Evolutionary conservation across 2,329 filamentous ascomycete species (phyloP).

Genomic region (Pseudophaeomoniella oleicola): DNA sequence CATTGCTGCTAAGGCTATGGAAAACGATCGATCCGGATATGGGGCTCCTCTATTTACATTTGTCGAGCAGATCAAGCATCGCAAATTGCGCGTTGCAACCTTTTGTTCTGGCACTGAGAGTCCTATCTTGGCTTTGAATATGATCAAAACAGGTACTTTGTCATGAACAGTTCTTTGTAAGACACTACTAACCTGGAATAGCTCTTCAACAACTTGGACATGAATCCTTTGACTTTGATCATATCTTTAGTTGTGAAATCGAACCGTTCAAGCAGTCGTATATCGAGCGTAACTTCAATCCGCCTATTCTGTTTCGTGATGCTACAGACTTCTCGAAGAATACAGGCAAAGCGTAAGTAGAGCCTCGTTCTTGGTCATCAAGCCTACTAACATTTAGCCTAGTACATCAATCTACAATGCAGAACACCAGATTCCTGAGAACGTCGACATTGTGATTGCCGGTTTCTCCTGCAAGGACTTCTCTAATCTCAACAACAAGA

Average conservation of each 20-base stretch:
- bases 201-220: constrained; percentile 19
- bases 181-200: no score
- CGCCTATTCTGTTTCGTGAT: constrained; percentile 41
- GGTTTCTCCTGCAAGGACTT: constrained; percentile 68
- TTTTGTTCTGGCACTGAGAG: constrained; percentile 70
- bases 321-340: constrained; percentile 37
- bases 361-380: no score
- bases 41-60: constrained; percentile 19
- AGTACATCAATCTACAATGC: constrained; percentile 1
- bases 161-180: no score
- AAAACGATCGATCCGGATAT: constrained; percentile 17
- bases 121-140: constrained; percentile 50
- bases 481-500: constrained; percentile 47
- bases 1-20: constrained; percentile 19
- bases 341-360: constrained; percentile 34
- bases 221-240: constrained; percentile 30
- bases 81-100: constrained; percentile 45
- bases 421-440: constrained; percentile 23
- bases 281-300: constrained; percentile 44
- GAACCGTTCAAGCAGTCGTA: constrained; percentile 50
- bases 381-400: constrained; percentile 2
- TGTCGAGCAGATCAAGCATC: constrained; percentile 14
- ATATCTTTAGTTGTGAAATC: constrained; percentile 50
- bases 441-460: constrained; percentile 52
- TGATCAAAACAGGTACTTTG: no score